Percentiles rank a stretch among this genome's conserved stretches.
Conservation (phyloP, 768 basidiomycete species). For the Leccinum imitatum region DNA sequence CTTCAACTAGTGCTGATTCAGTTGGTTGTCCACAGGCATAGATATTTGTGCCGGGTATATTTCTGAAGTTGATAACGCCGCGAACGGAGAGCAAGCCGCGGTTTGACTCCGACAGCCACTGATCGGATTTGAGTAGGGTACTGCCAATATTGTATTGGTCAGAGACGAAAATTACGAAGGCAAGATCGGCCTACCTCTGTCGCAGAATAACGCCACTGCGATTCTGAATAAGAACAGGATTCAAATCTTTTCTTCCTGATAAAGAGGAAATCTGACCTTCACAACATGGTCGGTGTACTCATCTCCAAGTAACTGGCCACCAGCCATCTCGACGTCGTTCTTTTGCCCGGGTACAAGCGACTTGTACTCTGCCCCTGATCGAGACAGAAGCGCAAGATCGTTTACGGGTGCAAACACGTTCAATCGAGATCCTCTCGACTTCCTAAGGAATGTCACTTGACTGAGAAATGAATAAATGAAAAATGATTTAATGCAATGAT, state of each 20-base stretch:
- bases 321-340: constrained; percentile 71
- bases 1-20: constrained; percentile 76
- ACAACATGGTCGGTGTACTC: constrained; percentile 96
- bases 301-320: constrained; percentile 87
- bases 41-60: constrained; percentile 74
- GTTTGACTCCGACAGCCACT: constrained; percentile 78
- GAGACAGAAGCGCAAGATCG: constrained; percentile 82
- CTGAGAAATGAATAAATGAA: constrained; percentile 36
- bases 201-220: constrained; percentile 93
- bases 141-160: constrained; percentile 35
- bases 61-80: constrained; percentile 95
- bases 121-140: constrained; percentile 89
- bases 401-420: constrained; percentile 91
- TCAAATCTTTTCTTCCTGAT: not conserved
- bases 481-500: not conserved
- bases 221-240: constrained; percentile 49
- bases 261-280: constrained; percentile 48
- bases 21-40: constrained; percentile 96
- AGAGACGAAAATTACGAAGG: not conserved
- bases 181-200: constrained; percentile 57
- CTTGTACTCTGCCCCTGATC: constrained; percentile 56
- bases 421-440: constrained; percentile 74
- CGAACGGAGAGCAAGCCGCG: constrained; percentile 68
- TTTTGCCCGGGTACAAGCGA: constrained; percentile 65
- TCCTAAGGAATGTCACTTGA: constrained; percentile 84